phyloP scores from a whole-genome alignment of 169 alveolate species.

The Hepatocystis sp. region DNA sequence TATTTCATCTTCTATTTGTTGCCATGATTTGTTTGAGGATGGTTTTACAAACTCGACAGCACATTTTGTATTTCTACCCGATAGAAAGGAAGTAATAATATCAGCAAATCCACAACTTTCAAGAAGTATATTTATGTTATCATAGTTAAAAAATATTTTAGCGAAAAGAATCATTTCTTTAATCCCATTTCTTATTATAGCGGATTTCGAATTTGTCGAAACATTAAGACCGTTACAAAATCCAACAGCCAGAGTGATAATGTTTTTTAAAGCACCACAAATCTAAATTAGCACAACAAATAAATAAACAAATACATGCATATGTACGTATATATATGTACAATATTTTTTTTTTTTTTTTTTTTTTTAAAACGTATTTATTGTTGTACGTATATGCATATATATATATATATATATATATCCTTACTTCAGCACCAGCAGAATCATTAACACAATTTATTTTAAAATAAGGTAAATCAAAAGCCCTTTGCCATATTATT shows the following conservation, averaged over 20 bases:
- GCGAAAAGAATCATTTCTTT: conserved; percentile 88
- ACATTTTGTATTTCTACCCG: conserved; percentile 94
- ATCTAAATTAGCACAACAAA: conserved; percentile 76
- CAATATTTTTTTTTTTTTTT: background rate
- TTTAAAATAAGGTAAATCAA: conserved; percentile 92
- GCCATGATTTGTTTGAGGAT: conserved; percentile 89
- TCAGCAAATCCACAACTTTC: conserved; percentile 95
- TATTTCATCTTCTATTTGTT: conserved; percentile 90
- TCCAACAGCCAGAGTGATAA: conserved; percentile 95
- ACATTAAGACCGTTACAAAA: conserved; percentile 95
- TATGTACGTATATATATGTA: background rate
- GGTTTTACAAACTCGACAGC: conserved; percentile 92
- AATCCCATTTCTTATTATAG: conserved; percentile 94
- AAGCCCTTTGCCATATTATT: conserved; percentile 87
- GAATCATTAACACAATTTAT: conserved; percentile 91
- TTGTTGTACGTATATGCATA: too few relatives aligned
- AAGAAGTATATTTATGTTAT: conserved; percentile 84
- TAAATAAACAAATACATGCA: background rate
- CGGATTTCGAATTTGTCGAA: conserved; percentile 95
- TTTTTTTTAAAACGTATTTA: too few relatives aligned
- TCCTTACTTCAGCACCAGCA: conserved; percentile 91
- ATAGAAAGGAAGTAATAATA: conserved; percentile 92
- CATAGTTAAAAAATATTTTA: conserved; percentile 82
- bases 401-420: too few relatives aligned
- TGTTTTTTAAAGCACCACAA: conserved; percentile 95